Base-by-base conservation (phyloP, 345 rosid genomes). In the Limnanthes douglasii region DNA sequence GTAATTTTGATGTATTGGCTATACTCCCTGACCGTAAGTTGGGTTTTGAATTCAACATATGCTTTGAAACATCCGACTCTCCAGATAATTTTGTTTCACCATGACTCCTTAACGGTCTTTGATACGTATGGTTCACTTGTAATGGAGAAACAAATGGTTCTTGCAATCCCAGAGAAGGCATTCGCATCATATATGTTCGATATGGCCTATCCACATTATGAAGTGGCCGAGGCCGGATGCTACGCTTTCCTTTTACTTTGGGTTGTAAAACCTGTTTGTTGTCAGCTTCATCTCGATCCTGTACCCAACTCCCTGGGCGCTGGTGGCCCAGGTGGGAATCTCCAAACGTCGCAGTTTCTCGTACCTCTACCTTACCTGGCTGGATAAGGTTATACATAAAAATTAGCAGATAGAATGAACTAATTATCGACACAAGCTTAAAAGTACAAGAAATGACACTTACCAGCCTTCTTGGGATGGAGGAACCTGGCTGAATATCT, bases 191-290 rank as follows among this genome's bases (percentile, higher is more conserved):
- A 21, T 62, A 41, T 43, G 59, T 80, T 53, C 62, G 74, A 37
- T 75, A 86, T 31, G 37, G 53, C 61, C 56, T 80, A 54, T 90
- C 96, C 53, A 70, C 27, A 16, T 69, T 53, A 31, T 68, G 93
- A 39, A 94, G 90, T 21, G 96, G 93, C 35, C 99, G 77, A 56
- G 78, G 28, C 37, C 99, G 74, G 51, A 81, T 68, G 51, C 99
- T 92, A 11, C 94, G 94, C 47, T 92, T 92, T 39, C 99, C 59
- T 72, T 75, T 85, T 51, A 92, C 73, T 61, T 63, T 92, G 37
- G 99, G 99, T 55, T 85, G 99, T 51, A 85, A 48, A 68, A 92
- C 99, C 63, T 85, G 99, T 41, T 92, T 94, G 38, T 85, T 94
- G 61, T 81, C 99, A 40, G 77, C 94, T 64, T 81, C 96, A 17